Percentiles rank a stretch among this genome's conserved stretches.
phyloP scores from a whole-genome alignment of 2,329 filamentous ascomycete species.

The Arthrobotrys sinensis region DNA sequence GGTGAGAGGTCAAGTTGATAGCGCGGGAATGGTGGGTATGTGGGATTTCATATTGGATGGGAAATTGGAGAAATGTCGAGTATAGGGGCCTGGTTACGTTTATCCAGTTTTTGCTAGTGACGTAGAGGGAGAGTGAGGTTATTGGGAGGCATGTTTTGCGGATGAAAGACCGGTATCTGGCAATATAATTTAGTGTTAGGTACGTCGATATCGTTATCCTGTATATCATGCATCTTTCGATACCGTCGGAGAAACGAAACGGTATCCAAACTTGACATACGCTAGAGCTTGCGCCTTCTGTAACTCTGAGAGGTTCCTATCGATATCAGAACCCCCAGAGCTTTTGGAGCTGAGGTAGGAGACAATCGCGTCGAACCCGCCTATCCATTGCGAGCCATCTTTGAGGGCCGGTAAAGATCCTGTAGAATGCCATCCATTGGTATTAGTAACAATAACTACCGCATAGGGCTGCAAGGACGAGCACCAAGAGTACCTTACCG shows the following conservation, averaged over 20 bases:
- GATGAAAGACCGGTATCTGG: conserved; percentile 73
- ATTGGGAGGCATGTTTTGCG: conserved; percentile 82
- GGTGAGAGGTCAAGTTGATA: conserved; percentile 77
- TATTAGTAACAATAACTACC: conserved; percentile 66
- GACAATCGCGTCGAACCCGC: conserved; percentile 76
- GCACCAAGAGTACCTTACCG: conserved; percentile 70
- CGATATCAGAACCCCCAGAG: conserved; percentile 53
- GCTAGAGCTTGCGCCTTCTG: conserved; percentile 61
- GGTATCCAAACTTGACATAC: conserved; percentile 1
- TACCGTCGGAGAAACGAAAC: not conserved
- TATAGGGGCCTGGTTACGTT: conserved; percentile 83
- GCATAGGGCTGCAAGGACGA: conserved; percentile 56
- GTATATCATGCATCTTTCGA: not conserved
- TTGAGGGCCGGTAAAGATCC: conserved; percentile 74
- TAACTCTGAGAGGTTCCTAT: conserved; percentile 33
- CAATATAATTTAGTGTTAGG: conserved; percentile 5
- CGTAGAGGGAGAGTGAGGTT: conserved; percentile 88
- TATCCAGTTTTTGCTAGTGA: conserved; percentile 89
- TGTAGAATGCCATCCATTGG: conserved; percentile 65
- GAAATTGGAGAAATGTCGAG: conserved; percentile 84
- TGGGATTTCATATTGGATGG: conserved; percentile 88
- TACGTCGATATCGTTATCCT: not conserved
- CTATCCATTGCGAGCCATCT: conserved; percentile 72
- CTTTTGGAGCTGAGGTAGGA: conserved; percentile 71
- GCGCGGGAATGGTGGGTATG: conserved; percentile 80